A percentile compares a stretch with the other conserved stretches of the same genome.
phyloP scores from a whole-genome alignment of 2,329 filamentous ascomycete species.

The Sclerotinia nivalis region DNA sequence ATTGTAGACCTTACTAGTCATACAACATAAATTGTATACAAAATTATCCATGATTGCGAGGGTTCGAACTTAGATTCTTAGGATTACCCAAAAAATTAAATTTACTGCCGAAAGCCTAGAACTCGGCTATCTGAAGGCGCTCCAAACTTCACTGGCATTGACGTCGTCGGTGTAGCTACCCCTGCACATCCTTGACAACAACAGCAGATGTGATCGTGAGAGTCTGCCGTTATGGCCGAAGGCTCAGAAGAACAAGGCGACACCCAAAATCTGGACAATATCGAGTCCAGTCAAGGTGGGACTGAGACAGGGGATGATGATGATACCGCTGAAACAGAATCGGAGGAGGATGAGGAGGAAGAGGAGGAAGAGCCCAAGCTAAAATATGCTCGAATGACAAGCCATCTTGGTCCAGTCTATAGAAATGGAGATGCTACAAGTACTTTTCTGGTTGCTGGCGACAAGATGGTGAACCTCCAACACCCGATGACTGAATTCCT shows the following conservation, averaged over 20 bases:
- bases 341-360: conserved; percentile 60
- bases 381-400: conserved; percentile 88
- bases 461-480: conserved; percentile 80
- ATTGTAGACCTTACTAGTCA: not conserved
- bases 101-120: conserved; percentile 24
- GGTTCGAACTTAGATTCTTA: not conserved
- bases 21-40: not conserved
- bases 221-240: conserved; percentile 40
- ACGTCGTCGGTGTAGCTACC: conserved; percentile 32
- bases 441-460: conserved; percentile 83
- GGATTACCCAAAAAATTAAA: conserved; percentile 3
- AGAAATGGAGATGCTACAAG: conserved; percentile 95
- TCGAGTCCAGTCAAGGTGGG: conserved; percentile 32
- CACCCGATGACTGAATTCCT: not conserved
- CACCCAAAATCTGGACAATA: conserved; percentile 30
- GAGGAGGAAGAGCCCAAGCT: conserved; percentile 92
- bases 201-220: conserved; percentile 39
- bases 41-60: conserved; percentile 16
- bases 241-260: conserved; percentile 38
- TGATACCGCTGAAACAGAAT: conserved; percentile 44
- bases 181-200: conserved; percentile 30
- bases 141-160: conserved; percentile 33
- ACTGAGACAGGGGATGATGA: conserved; percentile 30
- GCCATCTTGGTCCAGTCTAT: conserved; percentile 77
- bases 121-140: conserved; percentile 22